These are phyloP conservation scores for Dovyalis caffra DNA, from an alignment of 345 rosid genomes.

Conservation along the genomic window DNA sequence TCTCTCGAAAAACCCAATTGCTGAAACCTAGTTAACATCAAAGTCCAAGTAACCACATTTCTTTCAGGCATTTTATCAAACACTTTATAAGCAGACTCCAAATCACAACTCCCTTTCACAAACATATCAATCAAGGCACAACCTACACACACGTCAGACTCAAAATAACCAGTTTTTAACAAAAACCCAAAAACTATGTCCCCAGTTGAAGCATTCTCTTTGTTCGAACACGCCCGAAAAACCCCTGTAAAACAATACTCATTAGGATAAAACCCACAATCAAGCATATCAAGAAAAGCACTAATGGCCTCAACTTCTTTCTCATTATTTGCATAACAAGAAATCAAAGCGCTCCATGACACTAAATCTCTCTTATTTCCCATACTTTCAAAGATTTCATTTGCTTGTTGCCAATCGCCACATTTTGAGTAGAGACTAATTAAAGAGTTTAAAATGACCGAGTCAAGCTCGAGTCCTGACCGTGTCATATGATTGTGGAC, in stretches of 20 bases:
- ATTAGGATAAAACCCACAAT: conserved; percentile 54
- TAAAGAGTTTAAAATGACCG: conserved; percentile 57
- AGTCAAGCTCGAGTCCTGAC: conserved; percentile 47
- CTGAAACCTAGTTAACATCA: conserved; percentile 57
- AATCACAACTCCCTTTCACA: conserved; percentile 44
- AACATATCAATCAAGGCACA: conserved; percentile 67
- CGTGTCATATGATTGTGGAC: conserved; percentile 45
- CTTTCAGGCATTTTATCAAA: conserved; percentile 57
- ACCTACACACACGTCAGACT: conserved; percentile 57
- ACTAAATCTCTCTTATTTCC: conserved; percentile 56
- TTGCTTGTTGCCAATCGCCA: conserved; percentile 46
- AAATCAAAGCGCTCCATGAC: conserved; percentile 75
- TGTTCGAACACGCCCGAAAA: conserved; percentile 53
- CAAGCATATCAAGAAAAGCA: conserved; percentile 50
- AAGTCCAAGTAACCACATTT: conserved; percentile 68
- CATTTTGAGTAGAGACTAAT: conserved; percentile 71
- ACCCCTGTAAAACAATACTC: conserved; percentile 68
- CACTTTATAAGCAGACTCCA: conserved; percentile 50
- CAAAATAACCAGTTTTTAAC: conserved; percentile 49
- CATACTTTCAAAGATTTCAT: conserved; percentile 48
- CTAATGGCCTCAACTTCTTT: conserved; percentile 42
- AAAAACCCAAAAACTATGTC: conserved; percentile 50
- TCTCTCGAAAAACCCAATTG: conserved; percentile 46
- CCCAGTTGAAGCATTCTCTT: conserved; percentile 32
- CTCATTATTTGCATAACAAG: conserved; percentile 55